A percentile compares a stretch with the other conserved stretches of the same genome.
These are phyloP conservation scores for Yamadazyma sp. DNA, from an alignment of 805 yeast species.

Conservation along the genomic window DNA sequence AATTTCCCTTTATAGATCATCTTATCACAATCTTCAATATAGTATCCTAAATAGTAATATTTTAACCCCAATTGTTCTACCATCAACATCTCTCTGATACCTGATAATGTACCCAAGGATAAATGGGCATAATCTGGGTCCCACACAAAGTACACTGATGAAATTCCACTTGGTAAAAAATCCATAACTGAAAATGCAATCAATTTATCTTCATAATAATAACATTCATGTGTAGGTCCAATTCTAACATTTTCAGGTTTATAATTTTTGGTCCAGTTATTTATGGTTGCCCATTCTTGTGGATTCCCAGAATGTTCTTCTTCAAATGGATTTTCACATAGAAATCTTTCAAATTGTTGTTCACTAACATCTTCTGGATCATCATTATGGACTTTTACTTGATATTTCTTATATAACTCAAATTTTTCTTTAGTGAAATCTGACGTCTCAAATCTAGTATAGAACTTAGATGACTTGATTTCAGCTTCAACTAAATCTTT, in stretches of 20 bases:
- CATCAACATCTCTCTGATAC: slow-evolving; percentile 64
- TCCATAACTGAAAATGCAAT: slow-evolving; percentile 79
- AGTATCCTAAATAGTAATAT: slow-evolving; percentile 78
- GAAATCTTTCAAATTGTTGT: slow-evolving; percentile 56
- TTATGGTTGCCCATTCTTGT: slow-evolving; percentile 38
- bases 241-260: slow-evolving; percentile 14
- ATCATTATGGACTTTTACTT: slow-evolving; percentile 67
- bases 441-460: slow-evolving; percentile 53
- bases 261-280: slow-evolving; percentile 31
- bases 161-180: slow-evolving; percentile 68
- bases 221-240: slow-evolving; percentile 80
- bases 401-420: slow-evolving; percentile 64
- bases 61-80: slow-evolving; percentile 43
- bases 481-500: slow-evolving; percentile 40
- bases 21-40: slow-evolving; percentile 72
- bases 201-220: slow-evolving; percentile 58
- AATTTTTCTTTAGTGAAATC: slow-evolving; percentile 56
- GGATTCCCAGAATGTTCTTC: slow-evolving; percentile 21
- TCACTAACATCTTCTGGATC: slow-evolving; percentile 41
- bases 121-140: slow-evolving; percentile 72
- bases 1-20: slow-evolving; percentile 79
- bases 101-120: slow-evolving; percentile 77
- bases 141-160: slow-evolving; percentile 87
- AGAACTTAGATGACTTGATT: slow-evolving; percentile 28
- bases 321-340: slow-evolving; percentile 66